Conservation (phyloP, 495 filamentous ascomycete genomes). For the Aspergillus avenaceus region DNA sequence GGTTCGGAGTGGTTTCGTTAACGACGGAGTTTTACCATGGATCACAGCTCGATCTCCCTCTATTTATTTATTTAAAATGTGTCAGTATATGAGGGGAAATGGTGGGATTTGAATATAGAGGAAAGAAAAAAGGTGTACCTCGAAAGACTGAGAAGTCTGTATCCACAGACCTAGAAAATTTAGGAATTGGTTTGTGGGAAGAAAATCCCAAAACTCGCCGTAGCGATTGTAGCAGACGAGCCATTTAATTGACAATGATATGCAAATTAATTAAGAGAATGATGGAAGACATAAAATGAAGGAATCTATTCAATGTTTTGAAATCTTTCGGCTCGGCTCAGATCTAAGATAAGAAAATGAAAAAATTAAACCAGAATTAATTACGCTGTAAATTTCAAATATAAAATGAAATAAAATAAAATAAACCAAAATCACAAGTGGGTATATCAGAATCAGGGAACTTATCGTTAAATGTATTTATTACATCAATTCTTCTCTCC, state of each 20-base stretch:
- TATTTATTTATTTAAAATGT: conserved; percentile 13
- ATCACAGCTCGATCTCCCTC: conserved; percentile 59
- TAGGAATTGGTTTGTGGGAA: conserved; percentile 6
- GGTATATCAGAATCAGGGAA: no score
- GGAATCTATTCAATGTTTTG: neutral
- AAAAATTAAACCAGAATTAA: conserved; percentile 2
- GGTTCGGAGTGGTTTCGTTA: conserved; percentile 47
- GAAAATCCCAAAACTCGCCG: conserved; percentile 30
- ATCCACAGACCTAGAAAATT: conserved; percentile 30
- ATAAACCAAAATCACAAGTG: neutral
- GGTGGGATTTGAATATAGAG: neutral
- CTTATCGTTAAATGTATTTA: no score
- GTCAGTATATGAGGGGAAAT: neutral
- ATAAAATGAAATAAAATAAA: neutral
- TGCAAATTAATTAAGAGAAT: no score
- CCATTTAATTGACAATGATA: conserved; percentile 27
- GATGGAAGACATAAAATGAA: no score
- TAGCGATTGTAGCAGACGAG: conserved; percentile 35
- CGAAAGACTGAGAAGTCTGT: conserved; percentile 39
- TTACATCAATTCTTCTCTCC: neutral
- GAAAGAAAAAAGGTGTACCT: conserved; percentile 20
- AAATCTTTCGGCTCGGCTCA: neutral
- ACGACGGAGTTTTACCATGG: conserved; percentile 42
- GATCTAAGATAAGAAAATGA: neutral
- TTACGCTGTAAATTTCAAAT: neutral